Conservation (phyloP, 208 protist species). For the Trypanosoma scelopori region DNA sequence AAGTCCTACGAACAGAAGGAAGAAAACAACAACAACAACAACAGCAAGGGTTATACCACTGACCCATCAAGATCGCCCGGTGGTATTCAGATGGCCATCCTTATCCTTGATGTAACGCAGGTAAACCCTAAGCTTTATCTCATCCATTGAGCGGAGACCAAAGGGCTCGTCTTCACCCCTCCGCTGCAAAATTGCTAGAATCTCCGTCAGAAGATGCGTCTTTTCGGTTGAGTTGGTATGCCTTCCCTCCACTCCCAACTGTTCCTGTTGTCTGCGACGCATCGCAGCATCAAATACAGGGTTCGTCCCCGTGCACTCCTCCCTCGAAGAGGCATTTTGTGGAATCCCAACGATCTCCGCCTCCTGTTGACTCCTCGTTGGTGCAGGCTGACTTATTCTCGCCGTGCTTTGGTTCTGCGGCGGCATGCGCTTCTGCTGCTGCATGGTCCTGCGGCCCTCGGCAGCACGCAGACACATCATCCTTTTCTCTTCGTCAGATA, state of each 20-base stretch:
- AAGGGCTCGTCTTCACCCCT: constrained; percentile 63
- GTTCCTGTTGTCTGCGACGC: constrained; percentile 59
- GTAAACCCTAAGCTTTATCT: constrained; percentile 60
- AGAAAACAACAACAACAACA: constrained; percentile 15
- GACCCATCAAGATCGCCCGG: too few relatives aligned
- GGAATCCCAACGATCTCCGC: neutral
- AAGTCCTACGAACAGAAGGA: constrained; percentile 18
- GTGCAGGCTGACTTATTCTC: neutral
- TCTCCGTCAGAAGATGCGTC: constrained; percentile 52
- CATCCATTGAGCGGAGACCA: constrained; percentile 66
- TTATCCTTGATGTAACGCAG: constrained; percentile 68
- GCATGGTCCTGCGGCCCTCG: constrained; percentile 42
- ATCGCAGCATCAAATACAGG: constrained; percentile 76
- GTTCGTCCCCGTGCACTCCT: constrained; percentile 29
- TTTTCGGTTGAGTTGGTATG: constrained; percentile 47
- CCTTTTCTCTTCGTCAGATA: constrained; percentile 33
- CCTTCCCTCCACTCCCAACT: constrained; percentile 4
- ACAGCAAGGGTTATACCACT: neutral
- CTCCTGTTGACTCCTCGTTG: neutral
- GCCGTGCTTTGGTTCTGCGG: constrained; percentile 5
- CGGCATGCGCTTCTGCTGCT: constrained; percentile 29
- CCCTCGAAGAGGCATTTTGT: neutral
- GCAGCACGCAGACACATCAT: constrained; percentile 34
- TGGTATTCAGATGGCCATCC: constrained; percentile 18
- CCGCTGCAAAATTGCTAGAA: constrained; percentile 45